A percentile compares a stretch with the other conserved stretches of the same genome.
phyloP scores from a whole-genome alignment of 1,139 yeast genomes.

The Spencermartinsiella ligniputridi region DNA sequence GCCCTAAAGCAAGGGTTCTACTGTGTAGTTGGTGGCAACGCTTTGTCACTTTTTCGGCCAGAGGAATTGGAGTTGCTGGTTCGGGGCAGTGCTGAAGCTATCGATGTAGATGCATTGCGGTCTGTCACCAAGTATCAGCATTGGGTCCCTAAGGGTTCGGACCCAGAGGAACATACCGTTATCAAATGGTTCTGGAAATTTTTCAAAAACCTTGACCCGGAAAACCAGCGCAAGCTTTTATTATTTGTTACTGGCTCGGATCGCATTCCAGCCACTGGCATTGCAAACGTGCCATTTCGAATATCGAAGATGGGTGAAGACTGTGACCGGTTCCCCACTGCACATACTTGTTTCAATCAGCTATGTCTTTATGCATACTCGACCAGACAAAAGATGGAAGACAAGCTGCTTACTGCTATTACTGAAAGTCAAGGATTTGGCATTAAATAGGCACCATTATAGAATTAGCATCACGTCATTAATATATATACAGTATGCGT shows the following conservation, averaged over 20 bases:
- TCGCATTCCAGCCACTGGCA: conserved; percentile 88
- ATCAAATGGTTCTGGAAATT: conserved; percentile 86
- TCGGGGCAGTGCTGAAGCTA: conserved; percentile 67
- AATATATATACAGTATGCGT: not conserved
- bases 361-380: conserved; percentile 67
- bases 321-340: conserved; percentile 61
- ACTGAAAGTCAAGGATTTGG: conserved; percentile 85
- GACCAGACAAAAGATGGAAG: conserved; percentile 46
- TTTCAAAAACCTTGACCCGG: conserved; percentile 43
- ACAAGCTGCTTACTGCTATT: conserved; percentile 62
- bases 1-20: conserved; percentile 68
- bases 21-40: conserved; percentile 75
- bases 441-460: conserved; percentile 43
- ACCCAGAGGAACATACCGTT: conserved; percentile 36
- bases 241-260: conserved; percentile 87
- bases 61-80: conserved; percentile 75
- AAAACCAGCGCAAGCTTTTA: conserved; percentile 57
- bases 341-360: conserved; percentile 94
- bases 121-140: conserved; percentile 72
- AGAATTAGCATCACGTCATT: not conserved
- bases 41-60: conserved; percentile 69
- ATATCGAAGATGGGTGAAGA: conserved; percentile 54
- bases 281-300: conserved; percentile 61
- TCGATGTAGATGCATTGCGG: conserved; percentile 63
- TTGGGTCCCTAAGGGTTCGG: conserved; percentile 42